Evolutionary conservation across 108 stramenopile species (phyloP), one percentile per base, ranked within the genome.

Genomic region (Nitzschia sp.): DNA sequence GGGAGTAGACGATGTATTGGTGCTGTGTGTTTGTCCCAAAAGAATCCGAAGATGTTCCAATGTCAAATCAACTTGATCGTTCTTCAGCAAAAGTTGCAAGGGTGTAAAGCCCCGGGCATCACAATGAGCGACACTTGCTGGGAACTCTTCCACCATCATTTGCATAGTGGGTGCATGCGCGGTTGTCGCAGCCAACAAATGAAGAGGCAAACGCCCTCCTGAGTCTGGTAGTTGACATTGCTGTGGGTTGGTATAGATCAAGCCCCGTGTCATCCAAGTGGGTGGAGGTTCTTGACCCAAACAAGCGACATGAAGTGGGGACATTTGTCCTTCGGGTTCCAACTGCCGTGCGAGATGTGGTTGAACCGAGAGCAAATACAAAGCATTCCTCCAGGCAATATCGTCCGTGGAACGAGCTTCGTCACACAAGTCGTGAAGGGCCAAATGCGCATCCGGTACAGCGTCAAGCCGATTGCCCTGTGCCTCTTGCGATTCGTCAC

Each of bases 151-250:
- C 34, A 80, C 75, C 43, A 84, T 50, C 42, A 78, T 40, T 42
- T 75, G 71, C 71, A 77, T 71, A 5, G 69, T 73, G 3, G 64
- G 70, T 5, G 71, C 24, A 69, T 83, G 66, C 19, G 70, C 77
- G 11, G 70, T 68, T 10, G 82, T 68, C 7, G 70, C 77, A 8
- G 73, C 82, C 38, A 83, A 37, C 21, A 82, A 54, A 54, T 83
- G 82, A 42, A 83, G 62, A 9, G 82, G 82, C 38, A 83, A 61
- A 25, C 82, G 70, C 11, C 82, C 82, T 50, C 71, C 77, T 37
- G 40, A 64, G 53, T 83, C 77, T 7, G 57, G 38, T 54, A 48
- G 39, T 41, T 62, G 60, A 29, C 62, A 55, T 22, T 75, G 65
- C 10, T 44, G 22, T 11, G 78, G 76, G 42, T 70, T 42, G 17